Evolutionary conservation across 352 stramenopile species (phyloP).

Genomic region (Achlya hypogyna): DNA sequence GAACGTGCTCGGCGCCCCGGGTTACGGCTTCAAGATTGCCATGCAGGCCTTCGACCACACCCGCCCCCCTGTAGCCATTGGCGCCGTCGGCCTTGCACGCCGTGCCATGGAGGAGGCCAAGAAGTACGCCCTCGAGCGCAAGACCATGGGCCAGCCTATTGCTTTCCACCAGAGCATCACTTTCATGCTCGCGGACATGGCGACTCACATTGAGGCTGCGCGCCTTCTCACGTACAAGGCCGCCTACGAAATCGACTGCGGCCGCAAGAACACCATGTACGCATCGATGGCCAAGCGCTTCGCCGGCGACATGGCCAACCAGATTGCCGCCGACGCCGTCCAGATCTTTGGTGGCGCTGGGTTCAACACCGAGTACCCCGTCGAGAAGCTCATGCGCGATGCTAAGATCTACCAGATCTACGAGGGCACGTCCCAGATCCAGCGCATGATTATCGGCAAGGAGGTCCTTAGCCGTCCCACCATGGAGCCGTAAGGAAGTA

Average conservation of each 20-base stretch:
- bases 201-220: conserved; percentile 80
- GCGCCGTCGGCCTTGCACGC: conserved; percentile 74
- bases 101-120: conserved; percentile 84
- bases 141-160: conserved; percentile 82
- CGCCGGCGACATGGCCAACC: conserved; percentile 77
- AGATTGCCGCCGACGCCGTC: conserved; percentile 79
- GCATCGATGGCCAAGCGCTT: conserved; percentile 89
- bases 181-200: conserved; percentile 89
- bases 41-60: conserved; percentile 90
- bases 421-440: conserved; percentile 88
- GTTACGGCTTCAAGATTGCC: conserved; percentile 89
- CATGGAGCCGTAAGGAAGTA: conserved; percentile 45
- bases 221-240: conserved; percentile 83
- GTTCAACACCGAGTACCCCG: conserved; percentile 88
- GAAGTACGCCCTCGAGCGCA: conserved; percentile 78
- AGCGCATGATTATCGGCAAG: conserved; percentile 86
- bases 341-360: conserved; percentile 86
- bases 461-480: conserved; percentile 67
- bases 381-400: conserved; percentile 90
- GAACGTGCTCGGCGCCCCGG: conserved; percentile 79
- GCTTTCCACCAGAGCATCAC: conserved; percentile 81
- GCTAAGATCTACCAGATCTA: conserved; percentile 91
- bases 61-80: conserved; percentile 77
- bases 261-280: conserved; percentile 84
- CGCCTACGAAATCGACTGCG: conserved; percentile 83